Conservation (phyloP, 139 green algal genomes). For the Closterium sp. region DNA sequence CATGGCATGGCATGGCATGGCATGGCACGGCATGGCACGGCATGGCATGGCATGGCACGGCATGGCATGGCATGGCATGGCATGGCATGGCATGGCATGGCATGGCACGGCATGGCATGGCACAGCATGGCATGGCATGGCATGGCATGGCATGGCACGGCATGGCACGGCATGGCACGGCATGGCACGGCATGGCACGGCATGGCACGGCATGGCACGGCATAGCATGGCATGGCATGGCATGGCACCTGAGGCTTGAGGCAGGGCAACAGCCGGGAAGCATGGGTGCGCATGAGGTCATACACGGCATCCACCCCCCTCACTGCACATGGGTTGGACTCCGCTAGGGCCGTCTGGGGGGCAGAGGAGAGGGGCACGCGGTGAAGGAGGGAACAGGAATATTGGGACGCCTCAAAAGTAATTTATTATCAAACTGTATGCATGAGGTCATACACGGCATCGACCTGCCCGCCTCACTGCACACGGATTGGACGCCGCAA, state of each 20-base stretch:
- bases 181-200: slow-evolving; percentile 4
- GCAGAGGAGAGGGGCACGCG: not conserved
- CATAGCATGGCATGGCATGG: slow-evolving; percentile 2
- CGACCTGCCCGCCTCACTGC: too few species aligned
- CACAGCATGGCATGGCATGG: not conserved
- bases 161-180: slow-evolving; percentile 1
- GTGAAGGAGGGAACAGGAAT: too few species aligned
- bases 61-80: not conserved
- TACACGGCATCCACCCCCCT: not conserved
- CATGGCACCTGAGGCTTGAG: not conserved
- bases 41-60: not conserved
- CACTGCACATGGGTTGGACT: not conserved
- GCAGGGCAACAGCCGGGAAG: not conserved
- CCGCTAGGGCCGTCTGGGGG: not conserved
- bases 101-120: not conserved
- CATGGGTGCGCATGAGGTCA: not conserved
- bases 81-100: not conserved
- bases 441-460: too few species aligned
- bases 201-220: slow-evolving; percentile 5
- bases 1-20: not conserved
- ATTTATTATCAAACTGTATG: too few species aligned
- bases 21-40: not conserved
- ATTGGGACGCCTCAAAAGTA: too few species aligned
- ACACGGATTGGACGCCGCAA: too few species aligned
- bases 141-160: not conserved